Conservation (phyloP, 495 filamentous ascomycete genomes). For the Melanomma pulvis-pyrius region DNA sequence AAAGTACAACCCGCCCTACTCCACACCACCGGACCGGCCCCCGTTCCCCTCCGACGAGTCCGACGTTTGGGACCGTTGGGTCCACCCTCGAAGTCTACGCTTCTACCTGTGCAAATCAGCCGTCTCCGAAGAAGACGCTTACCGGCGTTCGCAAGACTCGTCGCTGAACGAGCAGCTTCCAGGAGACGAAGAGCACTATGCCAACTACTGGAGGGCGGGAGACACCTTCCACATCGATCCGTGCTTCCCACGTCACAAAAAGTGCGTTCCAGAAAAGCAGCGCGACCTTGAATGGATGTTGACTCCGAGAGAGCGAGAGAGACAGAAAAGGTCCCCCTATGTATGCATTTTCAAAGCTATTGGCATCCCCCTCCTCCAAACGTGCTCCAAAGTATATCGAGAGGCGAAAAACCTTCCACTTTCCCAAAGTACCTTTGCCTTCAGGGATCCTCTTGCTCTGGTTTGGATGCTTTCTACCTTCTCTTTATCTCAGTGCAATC, state of each 20-base stretch:
- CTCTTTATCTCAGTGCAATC: background rate
- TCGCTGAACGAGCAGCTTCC: conserved; percentile 18
- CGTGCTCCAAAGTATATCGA: conserved; percentile 16
- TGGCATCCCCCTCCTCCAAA: conserved; percentile 7
- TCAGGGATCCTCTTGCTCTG: background rate
- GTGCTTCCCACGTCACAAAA: conserved; percentile 18
- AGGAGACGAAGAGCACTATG: background rate
- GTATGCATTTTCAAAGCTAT: background rate
- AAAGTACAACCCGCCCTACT: background rate
- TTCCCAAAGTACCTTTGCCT: conserved; percentile 6
- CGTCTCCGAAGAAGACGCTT: conserved; percentile 18
- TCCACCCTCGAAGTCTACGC: background rate
- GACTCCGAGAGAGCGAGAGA: background rate
- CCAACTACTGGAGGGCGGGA: conserved; percentile 22
- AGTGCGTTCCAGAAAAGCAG: background rate
- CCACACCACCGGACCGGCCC: background rate
- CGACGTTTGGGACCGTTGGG: background rate
- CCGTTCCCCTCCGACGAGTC: background rate
- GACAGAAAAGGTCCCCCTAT: background rate
- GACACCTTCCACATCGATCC: conserved; percentile 22
- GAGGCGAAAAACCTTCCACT: conserved; percentile 18
- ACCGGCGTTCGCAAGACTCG: conserved; percentile 9
- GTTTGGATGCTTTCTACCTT: conserved; percentile 3
- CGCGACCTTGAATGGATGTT: background rate
- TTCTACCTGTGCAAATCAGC: conserved; percentile 14